phyloP scores from a whole-genome alignment of 305 asterid genomes.

The Galium porrigens region DNA sequence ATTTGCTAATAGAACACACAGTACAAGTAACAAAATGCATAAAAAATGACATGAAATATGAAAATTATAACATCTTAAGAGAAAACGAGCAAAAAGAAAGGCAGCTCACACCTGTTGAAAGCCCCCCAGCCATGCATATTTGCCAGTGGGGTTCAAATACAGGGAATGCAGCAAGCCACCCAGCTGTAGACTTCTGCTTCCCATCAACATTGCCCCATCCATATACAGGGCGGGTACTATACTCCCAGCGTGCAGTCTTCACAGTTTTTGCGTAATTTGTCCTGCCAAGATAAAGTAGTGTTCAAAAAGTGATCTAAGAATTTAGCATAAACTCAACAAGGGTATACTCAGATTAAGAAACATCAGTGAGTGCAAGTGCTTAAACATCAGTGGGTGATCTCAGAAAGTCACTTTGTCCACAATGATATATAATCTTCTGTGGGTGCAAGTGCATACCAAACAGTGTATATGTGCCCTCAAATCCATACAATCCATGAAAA shows the following conservation, averaged over 20 bases:
- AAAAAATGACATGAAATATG: not conserved
- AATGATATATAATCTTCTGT: not conserved
- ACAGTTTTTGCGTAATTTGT: constrained; percentile 65
- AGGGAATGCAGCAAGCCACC: constrained; percentile 98
- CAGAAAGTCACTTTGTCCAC: not conserved
- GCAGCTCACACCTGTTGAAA: constrained; percentile 59
- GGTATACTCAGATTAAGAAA: constrained; percentile 1
- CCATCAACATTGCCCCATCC: constrained; percentile 91
- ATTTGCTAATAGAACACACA: not conserved
- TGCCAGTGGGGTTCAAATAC: constrained; percentile 99
- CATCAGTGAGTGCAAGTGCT: not conserved
- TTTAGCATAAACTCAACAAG: constrained; percentile 10
- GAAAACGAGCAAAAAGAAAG: not conserved
- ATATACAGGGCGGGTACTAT: constrained; percentile 71
- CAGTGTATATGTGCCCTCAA: not conserved
- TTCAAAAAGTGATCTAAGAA: constrained; percentile 20
- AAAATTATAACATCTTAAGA: not conserved
- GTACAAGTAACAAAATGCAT: not conserved
- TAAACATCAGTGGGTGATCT: too few relatives aligned
- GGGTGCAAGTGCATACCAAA: not conserved
- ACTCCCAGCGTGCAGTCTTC: constrained; percentile 83
- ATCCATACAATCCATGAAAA: not conserved
- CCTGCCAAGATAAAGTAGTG: constrained; percentile 43
- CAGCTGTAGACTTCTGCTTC: constrained; percentile 86
- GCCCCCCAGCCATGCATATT: constrained; percentile 96